phyloP scores from a whole-genome alignment of 768 basidiomycete genomes.

The Hericium rajendrae region DNA sequence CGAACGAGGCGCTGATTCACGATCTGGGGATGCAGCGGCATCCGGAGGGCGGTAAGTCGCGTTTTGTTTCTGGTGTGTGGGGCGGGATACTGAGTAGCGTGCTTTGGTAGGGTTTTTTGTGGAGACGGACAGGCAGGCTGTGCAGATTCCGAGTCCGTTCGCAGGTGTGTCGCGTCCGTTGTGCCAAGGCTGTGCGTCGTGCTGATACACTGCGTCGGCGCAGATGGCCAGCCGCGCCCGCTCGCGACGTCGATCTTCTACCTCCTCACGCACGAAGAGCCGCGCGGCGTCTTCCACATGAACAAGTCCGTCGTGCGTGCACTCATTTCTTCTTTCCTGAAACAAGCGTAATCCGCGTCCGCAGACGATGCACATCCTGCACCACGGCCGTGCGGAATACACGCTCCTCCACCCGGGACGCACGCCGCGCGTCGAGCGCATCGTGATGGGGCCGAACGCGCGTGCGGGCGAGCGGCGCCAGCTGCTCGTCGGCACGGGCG shows the following conservation, averaged over 20 bases:
- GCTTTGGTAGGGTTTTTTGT: conserved; percentile 23
- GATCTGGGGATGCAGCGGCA: conserved; percentile 20
- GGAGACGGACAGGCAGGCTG: conserved; percentile 25
- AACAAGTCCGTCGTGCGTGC: conserved; percentile 37
- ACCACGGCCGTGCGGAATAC: conserved; percentile 42
- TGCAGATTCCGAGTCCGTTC: conserved; percentile 24
- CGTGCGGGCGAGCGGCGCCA: conserved; percentile 35
- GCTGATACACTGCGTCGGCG: neutral
- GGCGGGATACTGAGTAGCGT: neutral
- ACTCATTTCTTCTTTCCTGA: too few relatives aligned
- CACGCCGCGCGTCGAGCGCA: conserved; percentile 26
- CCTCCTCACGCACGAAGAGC: conserved; percentile 32
- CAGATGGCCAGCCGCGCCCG: conserved; percentile 22
- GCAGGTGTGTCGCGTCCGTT: conserved; percentile 17
- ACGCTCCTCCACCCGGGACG: conserved; percentile 29
- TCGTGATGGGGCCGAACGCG: conserved; percentile 32
- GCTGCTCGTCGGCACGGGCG: conserved; percentile 40
- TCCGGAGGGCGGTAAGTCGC: conserved; percentile 20
- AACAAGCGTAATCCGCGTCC: neutral
- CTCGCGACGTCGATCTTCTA: conserved; percentile 41
- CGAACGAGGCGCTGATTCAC: conserved; percentile 19
- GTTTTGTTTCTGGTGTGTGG: neutral
- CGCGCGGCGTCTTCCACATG: conserved; percentile 33
- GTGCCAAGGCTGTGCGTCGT: neutral
- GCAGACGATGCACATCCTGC: conserved; percentile 43